These are phyloP conservation scores for Schoenoplectus tabernaemontani DNA, from an alignment of 202 grass and related monocot genomes.

Conservation along the genomic window DNA sequence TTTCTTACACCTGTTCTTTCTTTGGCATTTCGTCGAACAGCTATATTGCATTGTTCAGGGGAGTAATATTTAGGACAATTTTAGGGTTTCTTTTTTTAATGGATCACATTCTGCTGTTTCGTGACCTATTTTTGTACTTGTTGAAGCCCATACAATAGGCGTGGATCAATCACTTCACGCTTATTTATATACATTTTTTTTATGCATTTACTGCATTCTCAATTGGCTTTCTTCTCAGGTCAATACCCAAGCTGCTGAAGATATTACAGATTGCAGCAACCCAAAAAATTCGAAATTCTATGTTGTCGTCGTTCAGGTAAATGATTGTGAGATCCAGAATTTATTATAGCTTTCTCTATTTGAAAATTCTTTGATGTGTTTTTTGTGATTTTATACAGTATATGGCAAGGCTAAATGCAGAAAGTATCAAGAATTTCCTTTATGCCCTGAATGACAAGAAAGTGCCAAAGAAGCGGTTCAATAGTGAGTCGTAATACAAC, in stretches of 20 bases:
- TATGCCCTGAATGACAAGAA: constrained; percentile 66
- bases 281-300: constrained; percentile 97
- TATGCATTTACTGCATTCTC: not conserved
- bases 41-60: not conserved
- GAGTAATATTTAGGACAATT: not conserved
- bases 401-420: constrained; percentile 72
- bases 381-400: constrained; percentile 52
- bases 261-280: constrained; percentile 73
- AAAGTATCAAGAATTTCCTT: constrained; percentile 84
- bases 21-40: constrained; percentile 40
- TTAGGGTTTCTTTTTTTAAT: not conserved
- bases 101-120: not conserved
- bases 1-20: not conserved
- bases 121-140: not conserved
- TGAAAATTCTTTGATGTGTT: not conserved
- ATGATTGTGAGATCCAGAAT: constrained; percentile 13
- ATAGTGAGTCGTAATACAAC: constrained; percentile 51
- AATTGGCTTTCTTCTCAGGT: constrained; percentile 34
- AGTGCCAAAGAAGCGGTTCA: constrained; percentile 89
- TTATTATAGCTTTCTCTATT: not conserved
- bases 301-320: constrained; percentile 86
- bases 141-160: not conserved
- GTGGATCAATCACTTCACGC: not conserved
- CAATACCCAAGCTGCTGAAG: constrained; percentile 62
- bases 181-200: not conserved